Evolutionary conservation across 257 asterid genomes (phyloP), one percentile per base, ranked within the genome.

Genomic region (Nicotiana sylvestris): DNA sequence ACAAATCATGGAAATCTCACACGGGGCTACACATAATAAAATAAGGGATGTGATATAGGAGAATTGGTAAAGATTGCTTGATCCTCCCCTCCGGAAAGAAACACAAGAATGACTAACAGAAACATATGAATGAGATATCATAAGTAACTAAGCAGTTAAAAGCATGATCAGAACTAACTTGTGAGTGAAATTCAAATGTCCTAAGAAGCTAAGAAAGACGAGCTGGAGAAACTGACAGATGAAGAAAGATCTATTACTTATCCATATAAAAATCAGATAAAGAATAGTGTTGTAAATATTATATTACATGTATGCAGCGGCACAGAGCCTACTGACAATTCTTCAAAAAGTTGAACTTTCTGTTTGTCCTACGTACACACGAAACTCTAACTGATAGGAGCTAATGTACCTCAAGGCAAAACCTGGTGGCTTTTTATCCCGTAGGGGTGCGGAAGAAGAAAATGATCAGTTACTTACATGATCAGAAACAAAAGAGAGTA

Each of bases 391-490:
- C 80, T 16, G 27, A 51, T 51, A 76, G 80, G 80, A 51, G 46
- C 65, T 76, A 53, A 37, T 76, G 25, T 51, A 76, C 65, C 80
- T 15, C 65, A 76, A 53, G 5, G 80, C 5, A 15, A 51, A 76
- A 51, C 46, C 80, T 8, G 80, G 80, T 53, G 46, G 49, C 21
- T 6, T 1, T 51, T 29, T 53, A 27, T 51, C 65, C 30, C 80
- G 53, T 27, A 51, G 80, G 30, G 65, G 16, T 51, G 80, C 5
- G 2, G 5, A 76, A 53, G 29, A 76, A 76, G 80, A 53, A 51
- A 51, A 76, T 76, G 29, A 51, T 51, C 64, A 49, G 80, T 76
- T 76, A 76, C 64, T 76, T 51, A 62, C 80, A 51, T 76, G 65
- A 49, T 51, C 64, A 51, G 64, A 76, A 27, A 51, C 43, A 53